A percentile compares a stretch with the other conserved stretches of the same genome.
These are phyloP conservation scores for Auricularia sp. DNA, from an alignment of 768 basidiomycete species.

Conservation along the genomic window DNA sequence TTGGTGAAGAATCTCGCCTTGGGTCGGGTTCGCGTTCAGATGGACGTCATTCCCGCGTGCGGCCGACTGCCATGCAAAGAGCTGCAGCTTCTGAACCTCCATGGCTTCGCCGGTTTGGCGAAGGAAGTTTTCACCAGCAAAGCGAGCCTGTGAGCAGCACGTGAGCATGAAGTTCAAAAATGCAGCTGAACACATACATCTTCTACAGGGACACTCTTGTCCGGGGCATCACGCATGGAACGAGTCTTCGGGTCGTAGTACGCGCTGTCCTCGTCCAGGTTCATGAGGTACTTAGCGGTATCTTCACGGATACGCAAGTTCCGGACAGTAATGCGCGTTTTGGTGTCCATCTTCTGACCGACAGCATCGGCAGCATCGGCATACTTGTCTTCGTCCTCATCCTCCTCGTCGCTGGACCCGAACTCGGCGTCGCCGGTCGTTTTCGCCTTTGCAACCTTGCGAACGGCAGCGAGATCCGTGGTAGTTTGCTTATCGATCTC, in stretches of 20 bases:
- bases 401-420: slow-evolving; percentile 92
- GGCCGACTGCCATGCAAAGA: slow-evolving; percentile 96
- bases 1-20: slow-evolving; percentile 83
- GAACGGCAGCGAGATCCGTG: slow-evolving; percentile 80
- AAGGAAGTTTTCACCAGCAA: slow-evolving; percentile 95
- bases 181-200: slow-evolving; percentile 43
- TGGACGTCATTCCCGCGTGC: slow-evolving; percentile 92
- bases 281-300: slow-evolving; percentile 97
- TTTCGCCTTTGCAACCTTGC: slow-evolving; percentile 90
- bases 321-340: slow-evolving; percentile 95
- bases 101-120: slow-evolving; percentile 88
- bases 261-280: slow-evolving; percentile 87
- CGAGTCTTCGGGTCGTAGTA: slow-evolving; percentile 99
- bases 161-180: neutral
- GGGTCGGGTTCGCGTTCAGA: slow-evolving; percentile 91
- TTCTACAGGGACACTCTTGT: slow-evolving; percentile 66
- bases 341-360: slow-evolving; percentile 95
- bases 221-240: slow-evolving; percentile 96
- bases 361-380: slow-evolving; percentile 97
- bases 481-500: slow-evolving; percentile 97
- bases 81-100: slow-evolving; percentile 82
- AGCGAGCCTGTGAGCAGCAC: slow-evolving; percentile 48
- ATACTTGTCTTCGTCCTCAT: slow-evolving; percentile 95
- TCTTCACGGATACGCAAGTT: slow-evolving; percentile 98
- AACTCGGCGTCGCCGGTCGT: slow-evolving; percentile 81